phyloP scores from a whole-genome alignment of 345 rosid species.

The Gossypioides kirkii region DNA sequence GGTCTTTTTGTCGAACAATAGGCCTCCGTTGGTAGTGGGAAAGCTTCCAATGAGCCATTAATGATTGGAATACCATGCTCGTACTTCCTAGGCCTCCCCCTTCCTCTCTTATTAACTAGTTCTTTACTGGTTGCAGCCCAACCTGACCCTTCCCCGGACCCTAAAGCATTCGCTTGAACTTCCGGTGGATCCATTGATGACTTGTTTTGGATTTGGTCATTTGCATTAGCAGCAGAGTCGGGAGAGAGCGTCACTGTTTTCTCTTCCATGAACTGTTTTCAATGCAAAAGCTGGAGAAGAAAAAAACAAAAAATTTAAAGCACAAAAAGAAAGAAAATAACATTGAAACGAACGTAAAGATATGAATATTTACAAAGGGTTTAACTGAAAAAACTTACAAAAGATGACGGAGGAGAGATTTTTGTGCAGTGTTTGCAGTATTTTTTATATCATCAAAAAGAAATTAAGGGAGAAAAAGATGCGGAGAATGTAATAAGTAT shows the following conservation, averaged over 20 bases:
- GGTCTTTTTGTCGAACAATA: background rate
- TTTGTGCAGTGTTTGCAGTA: background rate
- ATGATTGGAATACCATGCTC: background rate
- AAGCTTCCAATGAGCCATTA: background rate
- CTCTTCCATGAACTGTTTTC: background rate
- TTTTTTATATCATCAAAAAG: background rate
- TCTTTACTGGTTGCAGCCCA: background rate
- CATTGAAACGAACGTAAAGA: background rate
- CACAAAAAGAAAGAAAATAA: background rate
- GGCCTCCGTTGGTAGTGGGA: background rate
- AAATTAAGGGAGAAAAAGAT: background rate
- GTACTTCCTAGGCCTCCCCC: conserved; percentile 6
- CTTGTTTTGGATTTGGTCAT: background rate
- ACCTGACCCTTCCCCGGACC: background rate
- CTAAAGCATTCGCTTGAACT: background rate
- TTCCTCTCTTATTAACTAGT: background rate
- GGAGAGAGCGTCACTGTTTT: background rate
- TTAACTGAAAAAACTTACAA: background rate
- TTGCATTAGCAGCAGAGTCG: background rate
- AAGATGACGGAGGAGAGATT: background rate
- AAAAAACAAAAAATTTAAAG: background rate
- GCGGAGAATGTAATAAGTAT: background rate
- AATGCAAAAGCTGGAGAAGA: background rate
- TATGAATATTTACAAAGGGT: background rate
- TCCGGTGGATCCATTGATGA: background rate